Conservation (phyloP, 2,329 filamentous ascomycete genomes). For the Aspergillus brasiliensis region DNA sequence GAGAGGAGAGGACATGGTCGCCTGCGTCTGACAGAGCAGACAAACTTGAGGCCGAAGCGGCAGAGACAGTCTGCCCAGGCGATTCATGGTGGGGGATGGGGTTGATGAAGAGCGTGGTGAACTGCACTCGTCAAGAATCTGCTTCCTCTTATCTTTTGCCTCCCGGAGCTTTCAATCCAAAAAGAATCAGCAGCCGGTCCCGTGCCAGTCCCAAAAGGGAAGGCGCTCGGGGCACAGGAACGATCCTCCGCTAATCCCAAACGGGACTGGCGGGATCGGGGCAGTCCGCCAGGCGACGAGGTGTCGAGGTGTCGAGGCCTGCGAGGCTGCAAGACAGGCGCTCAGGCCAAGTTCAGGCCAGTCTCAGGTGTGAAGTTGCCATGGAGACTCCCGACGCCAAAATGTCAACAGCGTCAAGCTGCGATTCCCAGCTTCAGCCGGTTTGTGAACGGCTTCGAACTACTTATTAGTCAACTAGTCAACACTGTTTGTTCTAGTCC, state of each 20-base stretch:
- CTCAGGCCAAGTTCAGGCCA: background rate
- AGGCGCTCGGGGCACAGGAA: constrained; percentile 15
- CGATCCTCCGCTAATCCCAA: constrained; percentile 15
- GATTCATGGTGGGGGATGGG: constrained; percentile 18
- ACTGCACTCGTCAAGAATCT: background rate
- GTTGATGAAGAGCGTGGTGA: constrained; percentile 2
- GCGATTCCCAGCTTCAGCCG: background rate
- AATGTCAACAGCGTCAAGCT: constrained; percentile 30
- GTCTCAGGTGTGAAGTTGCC: constrained; percentile 25
- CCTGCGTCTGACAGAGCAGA: constrained; percentile 35
- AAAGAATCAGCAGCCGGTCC: constrained; percentile 10
- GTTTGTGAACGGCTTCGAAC: background rate
- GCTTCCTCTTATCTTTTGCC: background rate
- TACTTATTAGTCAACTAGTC: background rate
- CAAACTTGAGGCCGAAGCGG: constrained; percentile 33
- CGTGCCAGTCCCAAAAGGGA: constrained; percentile 2
- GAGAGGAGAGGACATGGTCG: constrained; percentile 16
- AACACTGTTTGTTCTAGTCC: background rate
- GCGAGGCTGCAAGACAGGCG: background rate
- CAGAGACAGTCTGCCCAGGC: constrained; percentile 32
- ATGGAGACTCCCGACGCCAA: constrained; percentile 35
- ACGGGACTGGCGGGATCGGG: constrained; percentile 19
- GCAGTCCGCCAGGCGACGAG: constrained; percentile 14
- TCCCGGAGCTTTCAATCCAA: background rate
- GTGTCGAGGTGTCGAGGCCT: constrained; percentile 1